phyloP scores from a whole-genome alignment of 176 grass and related monocot species.

The Raddia guianensis region DNA sequence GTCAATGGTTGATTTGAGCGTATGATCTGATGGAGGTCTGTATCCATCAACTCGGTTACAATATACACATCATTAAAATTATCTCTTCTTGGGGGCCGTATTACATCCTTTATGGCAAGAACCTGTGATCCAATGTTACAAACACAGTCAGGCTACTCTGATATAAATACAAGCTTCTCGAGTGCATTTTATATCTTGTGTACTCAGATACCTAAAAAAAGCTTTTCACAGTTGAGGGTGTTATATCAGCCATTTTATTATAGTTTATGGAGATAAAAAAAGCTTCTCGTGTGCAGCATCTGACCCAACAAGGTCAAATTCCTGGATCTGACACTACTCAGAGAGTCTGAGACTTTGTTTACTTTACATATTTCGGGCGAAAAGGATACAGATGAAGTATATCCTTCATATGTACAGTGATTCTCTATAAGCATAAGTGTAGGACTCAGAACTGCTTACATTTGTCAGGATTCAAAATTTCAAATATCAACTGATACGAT shows the following conservation, averaged over 20 bases:
- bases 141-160: constrained; percentile 25
- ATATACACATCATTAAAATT: constrained; percentile 94
- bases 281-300: background rate
- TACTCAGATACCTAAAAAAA: too few species aligned
- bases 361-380: background rate
- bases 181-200: too few species aligned
- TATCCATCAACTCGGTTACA: constrained; percentile 93
- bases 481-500: constrained; percentile 26
- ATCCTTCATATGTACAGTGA: constrained; percentile 21
- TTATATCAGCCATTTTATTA: too few species aligned
- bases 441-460: background rate
- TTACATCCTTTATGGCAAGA: constrained; percentile 79
- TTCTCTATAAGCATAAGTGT: constrained; percentile 25
- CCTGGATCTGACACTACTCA: background rate
- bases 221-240: too few species aligned
- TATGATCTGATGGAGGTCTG: constrained; percentile 95
- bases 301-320: background rate
- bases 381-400: constrained; percentile 3
- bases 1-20: constrained; percentile 83
- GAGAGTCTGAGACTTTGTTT: background rate
- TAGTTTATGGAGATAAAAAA: background rate
- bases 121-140: constrained; percentile 54
- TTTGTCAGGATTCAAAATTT: background rate
- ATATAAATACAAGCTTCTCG: too few species aligned
- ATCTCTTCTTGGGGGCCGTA: constrained; percentile 77